Evolutionary conservation across 768 basidiomycete genomes (phyloP), one percentile per base, ranked within the genome.

Genomic region (Mrakia gelida): DNA sequence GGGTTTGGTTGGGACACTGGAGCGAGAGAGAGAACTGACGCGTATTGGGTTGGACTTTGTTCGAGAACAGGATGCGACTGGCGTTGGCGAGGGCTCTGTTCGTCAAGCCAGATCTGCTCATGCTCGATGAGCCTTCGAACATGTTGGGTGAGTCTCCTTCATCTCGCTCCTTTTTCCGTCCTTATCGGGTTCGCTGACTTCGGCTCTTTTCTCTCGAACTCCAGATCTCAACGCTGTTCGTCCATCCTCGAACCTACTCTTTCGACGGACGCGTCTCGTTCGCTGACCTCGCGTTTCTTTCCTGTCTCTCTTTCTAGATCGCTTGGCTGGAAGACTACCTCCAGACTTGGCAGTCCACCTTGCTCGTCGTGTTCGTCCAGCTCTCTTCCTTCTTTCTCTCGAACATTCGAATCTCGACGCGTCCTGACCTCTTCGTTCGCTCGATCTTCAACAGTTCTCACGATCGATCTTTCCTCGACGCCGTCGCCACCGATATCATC

Each of bases 241-340:
- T 77, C 21, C 41, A 56, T 2, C n/a, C 23, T 32, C 21, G 28
- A 34, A 67, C n/a, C 38, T 38, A 38, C 38, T 38, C 38, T 38
- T n/a, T 65, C 43, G 81, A 52, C 80, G 45, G 4, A 38, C 13
- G 32, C 54, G 38, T 23, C 41, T 68, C 41, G 6, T 41, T 75
- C 94, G 96, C 88, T 30, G 62, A 54, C 34, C 21, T 32, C 62
- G 8, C 8, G 56, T 68, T 61, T 16, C 59, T 26, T 34, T 18
- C 38, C 23, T 45, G 28, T 72, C 30, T 49, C 30, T 30, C 71
- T 15, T 23, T 75, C 6, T 16, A 77, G 77, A 88, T 98, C 82
- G 96, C 96, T 43, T 98, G 96, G 95, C 87, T 95, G 10, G 95
- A 98, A 86, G 95, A 97, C 82, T 98, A 98, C 83, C 88, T 98